Evolutionary conservation across 768 basidiomycete species (phyloP), one percentile per base, ranked within the genome.

Genomic region (Tremella fuciformis): DNA sequence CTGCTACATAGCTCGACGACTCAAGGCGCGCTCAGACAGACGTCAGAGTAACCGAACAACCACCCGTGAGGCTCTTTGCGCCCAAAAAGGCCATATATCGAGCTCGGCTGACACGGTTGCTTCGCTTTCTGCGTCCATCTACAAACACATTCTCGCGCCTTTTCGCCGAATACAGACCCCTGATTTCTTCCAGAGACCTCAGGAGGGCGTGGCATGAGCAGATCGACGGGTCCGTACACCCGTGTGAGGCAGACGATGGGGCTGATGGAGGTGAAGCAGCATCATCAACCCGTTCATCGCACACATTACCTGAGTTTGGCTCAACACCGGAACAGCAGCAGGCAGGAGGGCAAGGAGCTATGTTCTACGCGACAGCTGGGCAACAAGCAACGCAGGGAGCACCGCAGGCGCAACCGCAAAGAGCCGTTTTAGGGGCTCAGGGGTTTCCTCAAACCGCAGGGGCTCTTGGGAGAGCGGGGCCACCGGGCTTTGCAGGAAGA

Each of bases 291-390:
- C 52, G 19, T 39, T 13, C 26, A n/a, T 34, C 15, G 18, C 4
- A 88, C 90, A 69, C 57, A 34, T 40, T 41, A 46, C 13, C 58
- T 18, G 52, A 39, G 13, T 59, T 53, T 38, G 53, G 53, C 44
- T 41, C 57, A 11, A 22, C 57, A 41, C 16, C 13, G 15, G 39
- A 8, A 25, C 57, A 51, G 40, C 57, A 52, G 25, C 24, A 18
- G 11, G 47, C 42, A 48, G 47, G 18, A 16, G 39, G 47, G 40
- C 38, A 19, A 50, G 13, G 13, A 25, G 54, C 53, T 6, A 69
- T 73, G 66, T 73, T 60, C 44, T 73, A 70, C 63, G 71, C 71
- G 37, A 70, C 71, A 56, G 69, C 71, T 24, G 71, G 71, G 18
- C 66, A 67, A 55, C 71, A 72, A 44, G 34, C 41, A 22, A 59